A percentile compares a stretch with the other conserved stretches of the same genome.
phyloP scores from a whole-genome alignment of 306 rosid species.

The Lathyrus tuberosus region DNA sequence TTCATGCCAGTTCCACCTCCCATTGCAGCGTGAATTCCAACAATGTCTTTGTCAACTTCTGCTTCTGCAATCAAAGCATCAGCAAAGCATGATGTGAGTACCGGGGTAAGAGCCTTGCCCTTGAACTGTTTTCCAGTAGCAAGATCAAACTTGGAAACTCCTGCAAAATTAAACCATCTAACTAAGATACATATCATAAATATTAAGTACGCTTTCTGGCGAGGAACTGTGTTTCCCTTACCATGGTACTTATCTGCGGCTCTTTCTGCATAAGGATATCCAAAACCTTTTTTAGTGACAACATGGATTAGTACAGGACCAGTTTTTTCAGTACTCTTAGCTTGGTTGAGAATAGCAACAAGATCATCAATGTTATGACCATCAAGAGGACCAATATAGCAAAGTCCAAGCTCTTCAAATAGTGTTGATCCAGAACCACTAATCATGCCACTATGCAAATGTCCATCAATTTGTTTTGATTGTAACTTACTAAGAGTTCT shows the following conservation, averaged over 20 bases:
- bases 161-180: conserved; percentile 50
- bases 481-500: conserved; percentile 84
- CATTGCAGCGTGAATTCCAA: conserved; percentile 97
- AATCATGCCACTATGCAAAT: conserved; percentile 91
- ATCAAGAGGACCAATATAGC: conserved; percentile 91
- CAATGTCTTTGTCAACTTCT: conserved; percentile 72
- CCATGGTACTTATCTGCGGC: conserved; percentile 95
- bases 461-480: conserved; percentile 77
- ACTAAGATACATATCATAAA: conserved; percentile 2
- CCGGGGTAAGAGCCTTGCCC: conserved; percentile 55
- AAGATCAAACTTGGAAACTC: conserved; percentile 83
- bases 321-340: conserved; percentile 68
- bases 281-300: conserved; percentile 89
- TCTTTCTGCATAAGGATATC: conserved; percentile 90
- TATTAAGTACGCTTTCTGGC: background rate
- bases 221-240: conserved; percentile 35
- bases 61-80: conserved; percentile 96
- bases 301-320: conserved; percentile 92
- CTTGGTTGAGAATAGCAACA: conserved; percentile 75
- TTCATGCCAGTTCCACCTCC: conserved; percentile 97
- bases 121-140: conserved; percentile 89
- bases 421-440: conserved; percentile 82
- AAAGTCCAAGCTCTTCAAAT: conserved; percentile 94
- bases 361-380: conserved; percentile 91
- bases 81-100: conserved; percentile 79